Conservation (phyloP, 2,329 filamentous ascomycete species). For the Cordyceps fumosorosea region DNA sequence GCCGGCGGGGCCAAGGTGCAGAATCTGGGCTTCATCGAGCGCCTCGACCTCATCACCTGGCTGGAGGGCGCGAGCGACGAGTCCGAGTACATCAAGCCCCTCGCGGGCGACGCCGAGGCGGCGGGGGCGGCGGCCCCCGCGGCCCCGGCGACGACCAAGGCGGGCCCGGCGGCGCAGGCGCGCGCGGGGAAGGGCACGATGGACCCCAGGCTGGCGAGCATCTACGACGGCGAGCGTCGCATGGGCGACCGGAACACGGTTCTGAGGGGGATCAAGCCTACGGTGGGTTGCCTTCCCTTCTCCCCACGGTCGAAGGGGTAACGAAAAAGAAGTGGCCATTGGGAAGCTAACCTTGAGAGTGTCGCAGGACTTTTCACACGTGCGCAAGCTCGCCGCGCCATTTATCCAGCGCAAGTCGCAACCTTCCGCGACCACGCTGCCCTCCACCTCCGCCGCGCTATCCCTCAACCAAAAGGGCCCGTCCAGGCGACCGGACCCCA, state of each 20-base stretch:
- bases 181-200: constrained; percentile 58
- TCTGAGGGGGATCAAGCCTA: constrained; percentile 79
- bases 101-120: constrained; percentile 56
- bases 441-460: constrained; percentile 37
- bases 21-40: constrained; percentile 86
- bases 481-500: constrained; percentile 62
- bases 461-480: constrained; percentile 48
- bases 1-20: constrained; percentile 64
- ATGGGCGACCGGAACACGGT: constrained; percentile 91
- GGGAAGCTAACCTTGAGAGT: constrained; percentile 11
- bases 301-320: too few relatives aligned
- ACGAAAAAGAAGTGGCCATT: too few relatives aligned
- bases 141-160: constrained; percentile 31
- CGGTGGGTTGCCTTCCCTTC: constrained; percentile 51
- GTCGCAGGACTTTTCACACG: constrained; percentile 83
- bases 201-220: constrained; percentile 76
- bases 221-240: constrained; percentile 84
- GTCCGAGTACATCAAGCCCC: constrained; percentile 84
- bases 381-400: constrained; percentile 75
- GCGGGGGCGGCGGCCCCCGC: constrained; percentile 23
- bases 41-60: constrained; percentile 87
- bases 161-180: constrained; percentile 32
- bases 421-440: constrained; percentile 29
- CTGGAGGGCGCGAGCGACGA: constrained; percentile 84
- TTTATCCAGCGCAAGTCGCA: constrained; percentile 62